A percentile compares a stretch with the other conserved stretches of the same genome.
Evolutionary conservation across 2,329 filamentous ascomycete species (phyloP).

Genomic region (Pseudopithomyces maydicus): DNA sequence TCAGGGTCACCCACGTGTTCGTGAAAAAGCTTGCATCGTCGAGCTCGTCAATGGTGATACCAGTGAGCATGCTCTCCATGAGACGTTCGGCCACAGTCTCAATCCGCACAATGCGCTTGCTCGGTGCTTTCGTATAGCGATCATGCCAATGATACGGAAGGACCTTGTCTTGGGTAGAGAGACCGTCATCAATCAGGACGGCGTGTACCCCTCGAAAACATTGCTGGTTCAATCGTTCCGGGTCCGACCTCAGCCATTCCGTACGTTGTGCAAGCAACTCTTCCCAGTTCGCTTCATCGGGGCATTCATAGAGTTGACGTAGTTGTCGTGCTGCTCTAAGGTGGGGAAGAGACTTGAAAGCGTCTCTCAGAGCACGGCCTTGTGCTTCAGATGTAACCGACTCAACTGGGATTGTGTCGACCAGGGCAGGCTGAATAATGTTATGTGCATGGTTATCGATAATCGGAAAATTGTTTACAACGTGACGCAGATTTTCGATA

Average conservation of each 20-base stretch:
- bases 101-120: conserved; percentile 77
- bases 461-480: conserved; percentile 57
- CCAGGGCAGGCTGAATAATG: conserved; percentile 60
- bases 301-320: conserved; percentile 65
- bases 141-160: conserved; percentile 65
- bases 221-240: conserved; percentile 62
- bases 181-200: conserved; percentile 78
- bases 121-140: conserved; percentile 65
- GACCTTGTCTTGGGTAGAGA: conserved; percentile 60
- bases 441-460: conserved; percentile 78
- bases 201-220: conserved; percentile 76
- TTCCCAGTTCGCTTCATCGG: conserved; percentile 62
- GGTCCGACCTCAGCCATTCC: conserved; percentile 51
- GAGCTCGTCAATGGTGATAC: conserved; percentile 43
- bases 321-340: conserved; percentile 73
- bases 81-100: conserved; percentile 72
- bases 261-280: conserved; percentile 57
- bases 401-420: conserved; percentile 59
- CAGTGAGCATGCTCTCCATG: conserved; percentile 56
- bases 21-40: conserved; percentile 38
- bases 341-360: conserved; percentile 68
- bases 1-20: conserved; percentile 51
- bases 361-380: conserved; percentile 68
- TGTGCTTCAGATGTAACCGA: conserved; percentile 75
- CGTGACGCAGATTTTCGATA: conserved; percentile 38